Base-by-base conservation (phyloP, 2,329 filamentous ascomycete genomes). In the Acrodontium crateriforme region DNA sequence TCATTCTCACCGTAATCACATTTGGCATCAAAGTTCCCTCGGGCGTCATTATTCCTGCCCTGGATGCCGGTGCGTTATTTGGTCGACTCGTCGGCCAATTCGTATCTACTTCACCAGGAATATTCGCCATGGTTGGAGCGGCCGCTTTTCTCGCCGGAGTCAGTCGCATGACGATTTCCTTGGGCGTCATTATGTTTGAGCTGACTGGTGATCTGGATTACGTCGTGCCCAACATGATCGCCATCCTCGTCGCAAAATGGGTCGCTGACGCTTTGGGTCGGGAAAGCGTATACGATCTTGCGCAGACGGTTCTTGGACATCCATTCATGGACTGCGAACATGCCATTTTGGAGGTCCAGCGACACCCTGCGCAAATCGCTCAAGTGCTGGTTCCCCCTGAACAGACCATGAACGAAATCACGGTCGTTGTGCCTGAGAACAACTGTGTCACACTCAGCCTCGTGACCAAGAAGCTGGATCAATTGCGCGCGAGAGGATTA, bases 141-240 rank as follows among this genome's bases (percentile, higher is more conserved):
- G 66, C 63, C 3, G 67, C 67, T 0, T 72, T 72, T 41, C 58
- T 73, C 0, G 68, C 67, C 1, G 69, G 69, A 5, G 66, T 72
- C 2, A 63, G 60, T 8, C 54, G 69, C 19, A 71, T 71, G 67
- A 71, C 68, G 1, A 63, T 71, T 7, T 65, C 61, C 2, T 54
- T 73, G 5, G 62, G 63, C 6, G 69, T 72, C 20, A 69, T 72
- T 47, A 71, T 72, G 67, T 71, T 72, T 45, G 67, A 69, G 44
- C 55, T 73, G 6, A 72, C 68, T 0, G 68, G 69, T 20, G 66
- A 71, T 39, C 57, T 71, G 6, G 61, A 67, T 34, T 71, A 69
- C 44, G 60, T 67, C 7, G 53, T 70, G 1, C 66, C 69, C 8
- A 35, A 69, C 36, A 72, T 71, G 66, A 58, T 70, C 13, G 67